These are phyloP conservation scores for Plasmodium knowlesi DNA, from an alignment of 169 alveolate species.

Conservation along the genomic window DNA sequence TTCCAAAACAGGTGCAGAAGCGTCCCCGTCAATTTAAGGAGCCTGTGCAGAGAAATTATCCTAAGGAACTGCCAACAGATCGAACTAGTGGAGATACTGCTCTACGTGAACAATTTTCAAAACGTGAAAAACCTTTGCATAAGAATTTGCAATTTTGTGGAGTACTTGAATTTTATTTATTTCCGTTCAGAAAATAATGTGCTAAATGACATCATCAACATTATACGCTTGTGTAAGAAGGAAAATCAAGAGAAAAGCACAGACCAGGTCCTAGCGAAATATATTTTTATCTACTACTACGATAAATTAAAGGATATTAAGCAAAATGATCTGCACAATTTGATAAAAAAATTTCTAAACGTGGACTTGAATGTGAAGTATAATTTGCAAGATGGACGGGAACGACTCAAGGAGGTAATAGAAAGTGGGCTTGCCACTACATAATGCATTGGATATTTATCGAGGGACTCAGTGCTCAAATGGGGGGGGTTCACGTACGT, in stretches of 20 bases:
- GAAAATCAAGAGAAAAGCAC: neutral
- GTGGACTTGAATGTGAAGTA: slow-evolving; percentile 10
- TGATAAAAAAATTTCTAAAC: slow-evolving; percentile 43
- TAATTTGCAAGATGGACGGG: slow-evolving; percentile 7
- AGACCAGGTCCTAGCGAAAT: slow-evolving; percentile 22
- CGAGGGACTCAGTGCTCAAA: neutral
- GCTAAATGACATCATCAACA: slow-evolving; percentile 31
- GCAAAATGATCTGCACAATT: slow-evolving; percentile 17
- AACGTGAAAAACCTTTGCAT: slow-evolving; percentile 8
- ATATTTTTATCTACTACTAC: slow-evolving; percentile 38
- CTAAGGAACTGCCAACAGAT: slow-evolving; percentile 28
- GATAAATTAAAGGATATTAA: slow-evolving; percentile 34
- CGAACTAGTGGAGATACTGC: slow-evolving; percentile 36
- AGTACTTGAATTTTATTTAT: slow-evolving; percentile 52
- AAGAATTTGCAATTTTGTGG: slow-evolving; percentile 41
- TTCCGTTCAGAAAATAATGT: slow-evolving; percentile 28
- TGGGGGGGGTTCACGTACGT: neutral
- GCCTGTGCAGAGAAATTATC: slow-evolving; percentile 47
- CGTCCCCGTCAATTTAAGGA: slow-evolving; percentile 52
- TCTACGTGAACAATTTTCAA: slow-evolving; percentile 35
- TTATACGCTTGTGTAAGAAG: slow-evolving; percentile 41
- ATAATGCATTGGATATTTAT: neutral
- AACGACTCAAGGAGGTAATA: slow-evolving; percentile 42
- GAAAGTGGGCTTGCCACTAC: neutral
- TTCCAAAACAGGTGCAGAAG: slow-evolving; percentile 15